These are phyloP conservation scores for Saccharomycopsis microspora DNA, from an alignment of 805 yeast genomes.

Conservation along the genomic window DNA sequence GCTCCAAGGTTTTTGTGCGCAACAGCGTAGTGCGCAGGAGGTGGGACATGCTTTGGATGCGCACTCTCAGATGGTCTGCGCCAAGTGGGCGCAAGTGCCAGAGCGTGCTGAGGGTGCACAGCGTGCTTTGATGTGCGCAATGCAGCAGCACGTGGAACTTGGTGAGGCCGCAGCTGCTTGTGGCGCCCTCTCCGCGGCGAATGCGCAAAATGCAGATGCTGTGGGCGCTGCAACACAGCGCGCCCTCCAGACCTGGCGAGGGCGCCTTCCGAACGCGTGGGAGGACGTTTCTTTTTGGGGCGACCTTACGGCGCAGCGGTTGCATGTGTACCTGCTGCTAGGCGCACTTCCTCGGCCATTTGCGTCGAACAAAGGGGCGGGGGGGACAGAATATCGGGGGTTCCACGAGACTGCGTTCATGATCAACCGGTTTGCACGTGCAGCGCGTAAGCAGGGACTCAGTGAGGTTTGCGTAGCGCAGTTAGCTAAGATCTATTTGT, in stretches of 20 bases:
- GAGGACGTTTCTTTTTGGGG: slow-evolving; percentile 98
- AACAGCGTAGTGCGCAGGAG: slow-evolving; percentile 74
- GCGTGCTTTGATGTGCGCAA: slow-evolving; percentile 77
- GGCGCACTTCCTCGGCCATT: slow-evolving; percentile 84
- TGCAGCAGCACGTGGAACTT: slow-evolving; percentile 95
- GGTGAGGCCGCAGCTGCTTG: slow-evolving; percentile 95
- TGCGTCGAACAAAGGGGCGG: slow-evolving; percentile 36
- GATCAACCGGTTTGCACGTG: slow-evolving; percentile 95
- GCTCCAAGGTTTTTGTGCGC: slow-evolving; percentile 87
- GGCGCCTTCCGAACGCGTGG: slow-evolving; percentile 90
- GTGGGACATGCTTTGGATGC: slow-evolving; percentile 84
- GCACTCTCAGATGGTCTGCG: slow-evolving; percentile 83
- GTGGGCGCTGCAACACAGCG: slow-evolving; percentile 91
- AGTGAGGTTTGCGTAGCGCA: slow-evolving; percentile 93
- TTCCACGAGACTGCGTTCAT: slow-evolving; percentile 99
- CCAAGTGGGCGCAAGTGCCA: slow-evolving; percentile 91
- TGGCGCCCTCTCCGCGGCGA: slow-evolving; percentile 75
- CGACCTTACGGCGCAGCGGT: slow-evolving; percentile 95
- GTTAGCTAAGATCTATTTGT: slow-evolving; percentile 81
- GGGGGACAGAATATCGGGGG: slow-evolving; percentile 90
- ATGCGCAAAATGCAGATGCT: slow-evolving; percentile 80
- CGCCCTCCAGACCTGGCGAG: slow-evolving; percentile 95
- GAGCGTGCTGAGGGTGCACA: slow-evolving; percentile 67
- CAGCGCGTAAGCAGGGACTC: slow-evolving; percentile 92
- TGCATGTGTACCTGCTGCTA: slow-evolving; percentile 92